phyloP scores from a whole-genome alignment of 495 filamentous ascomycete genomes.

The Hypoxylon subgilvum region DNA sequence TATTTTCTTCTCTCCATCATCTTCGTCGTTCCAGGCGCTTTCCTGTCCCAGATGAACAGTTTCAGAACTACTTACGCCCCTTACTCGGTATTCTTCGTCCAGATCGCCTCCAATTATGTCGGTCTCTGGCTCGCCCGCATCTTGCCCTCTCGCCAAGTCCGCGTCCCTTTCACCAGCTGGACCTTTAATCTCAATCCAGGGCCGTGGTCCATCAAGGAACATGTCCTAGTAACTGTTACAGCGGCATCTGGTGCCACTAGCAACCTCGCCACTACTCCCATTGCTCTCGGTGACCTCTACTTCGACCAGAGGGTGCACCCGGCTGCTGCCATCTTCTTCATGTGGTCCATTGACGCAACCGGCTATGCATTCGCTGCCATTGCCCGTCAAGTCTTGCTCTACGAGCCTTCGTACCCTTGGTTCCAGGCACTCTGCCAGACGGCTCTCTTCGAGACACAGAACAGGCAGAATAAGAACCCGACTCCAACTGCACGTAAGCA shows the following conservation, averaged over 20 bases:
- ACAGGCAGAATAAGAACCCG: slow-evolving; percentile 55
- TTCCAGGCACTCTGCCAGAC: slow-evolving; percentile 59
- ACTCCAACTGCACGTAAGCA: slow-evolving; percentile 57
- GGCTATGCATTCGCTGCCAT: slow-evolving; percentile 63
- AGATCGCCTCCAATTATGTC: slow-evolving; percentile 61
- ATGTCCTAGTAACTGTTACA: slow-evolving; percentile 61
- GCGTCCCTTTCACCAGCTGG: slow-evolving; percentile 55
- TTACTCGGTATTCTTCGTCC: slow-evolving; percentile 65
- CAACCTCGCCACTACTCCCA: slow-evolving; percentile 57
- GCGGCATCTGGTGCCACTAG: slow-evolving; percentile 61
- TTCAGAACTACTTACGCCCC: slow-evolving; percentile 62
- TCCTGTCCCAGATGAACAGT: slow-evolving; percentile 59
- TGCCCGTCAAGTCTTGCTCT: slow-evolving; percentile 59
- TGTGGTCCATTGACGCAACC: slow-evolving; percentile 62
- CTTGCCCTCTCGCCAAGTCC: slow-evolving; percentile 54
- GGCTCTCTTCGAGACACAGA: slow-evolving; percentile 61
- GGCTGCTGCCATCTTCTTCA: slow-evolving; percentile 62
- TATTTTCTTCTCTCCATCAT: slow-evolving; percentile 60
- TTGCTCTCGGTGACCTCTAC: slow-evolving; percentile 60
- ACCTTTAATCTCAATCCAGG: slow-evolving; percentile 62
- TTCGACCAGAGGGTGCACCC: slow-evolving; percentile 57
- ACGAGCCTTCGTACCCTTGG: slow-evolving; percentile 62
- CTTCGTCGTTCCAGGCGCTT: slow-evolving; percentile 61
- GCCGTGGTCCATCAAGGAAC: slow-evolving; percentile 64
- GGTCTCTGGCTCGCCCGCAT: slow-evolving; percentile 59